Base-by-base conservation (phyloP, 257 asterid species). In the Datura wrightii region DNA sequence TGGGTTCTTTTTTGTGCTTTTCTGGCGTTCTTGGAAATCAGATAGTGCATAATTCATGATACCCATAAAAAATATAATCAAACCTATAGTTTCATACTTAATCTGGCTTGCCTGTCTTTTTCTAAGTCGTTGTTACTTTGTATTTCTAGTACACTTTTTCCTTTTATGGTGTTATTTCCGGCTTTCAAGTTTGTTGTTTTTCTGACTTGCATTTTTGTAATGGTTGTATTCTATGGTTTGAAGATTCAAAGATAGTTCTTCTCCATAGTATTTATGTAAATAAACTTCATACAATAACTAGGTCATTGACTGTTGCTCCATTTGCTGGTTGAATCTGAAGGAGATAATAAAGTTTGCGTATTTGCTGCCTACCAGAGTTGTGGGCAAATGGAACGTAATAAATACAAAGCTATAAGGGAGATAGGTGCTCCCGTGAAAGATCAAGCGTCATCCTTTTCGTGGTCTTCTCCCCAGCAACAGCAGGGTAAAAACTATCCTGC, bases 391-490 rank as follows among this genome's bases (percentile, higher is more conserved):
- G 42, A 39, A 39, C 0, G 42, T 39, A 39, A 39, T 39, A 39
- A 39, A 39, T 1, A 39, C 4, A 4, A 39, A 39, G 42, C 1
- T 39, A 1, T 39, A 39, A 39, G 42, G 42, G 42, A 85, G 88
- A 82, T 83, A 15, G 90, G 90, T 19, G 80, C 86, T 80, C 95
- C 65, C 18, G 76, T 50, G 55, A 89, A 60, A 11, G 42, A 9
- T 44, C 31, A 46, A 15, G 78, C 44, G 46, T 24, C 89, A 46
- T 59, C 80, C 2, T 19, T 34, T 44, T 83, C 82, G 7, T 2
- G 86, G 58, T 58, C 83, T 48, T 44, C 66, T 34, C 55, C 52
- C 71, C 83, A 34, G 65, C 87, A 85, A 67, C 88, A 80, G 83
- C 83, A 84, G 58, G 86, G 44, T 79, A 42, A 56, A 54, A 42